Conservation (phyloP, 805 yeast genomes). For the Candida dajiaensis region DNA sequence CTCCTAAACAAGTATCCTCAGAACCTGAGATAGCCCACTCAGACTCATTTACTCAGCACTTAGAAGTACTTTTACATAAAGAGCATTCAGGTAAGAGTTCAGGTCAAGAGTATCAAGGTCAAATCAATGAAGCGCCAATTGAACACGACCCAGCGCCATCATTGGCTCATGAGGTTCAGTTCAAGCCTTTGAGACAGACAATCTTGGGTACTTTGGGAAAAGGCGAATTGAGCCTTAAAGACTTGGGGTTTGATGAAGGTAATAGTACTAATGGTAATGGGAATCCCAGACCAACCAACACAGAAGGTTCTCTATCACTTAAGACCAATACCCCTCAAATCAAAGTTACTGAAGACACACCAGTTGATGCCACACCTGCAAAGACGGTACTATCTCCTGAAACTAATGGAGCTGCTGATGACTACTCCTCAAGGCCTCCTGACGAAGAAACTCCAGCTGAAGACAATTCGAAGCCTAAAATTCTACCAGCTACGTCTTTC, state of each 20-base stretch:
- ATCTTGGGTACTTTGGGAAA: constrained; percentile 48
- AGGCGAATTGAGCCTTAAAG: constrained; percentile 44
- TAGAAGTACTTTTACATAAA: constrained; percentile 29
- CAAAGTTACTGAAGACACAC: not conserved
- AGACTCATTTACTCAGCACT: constrained; percentile 29
- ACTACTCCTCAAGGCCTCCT: not conserved
- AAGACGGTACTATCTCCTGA: not conserved
- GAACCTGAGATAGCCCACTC: not conserved
- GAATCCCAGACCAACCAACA: not conserved
- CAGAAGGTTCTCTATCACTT: not conserved
- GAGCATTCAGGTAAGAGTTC: not conserved
- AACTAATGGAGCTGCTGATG: not conserved
- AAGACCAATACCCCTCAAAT: not conserved
- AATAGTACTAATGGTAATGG: not conserved
- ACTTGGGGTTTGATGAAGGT: constrained; percentile 14
- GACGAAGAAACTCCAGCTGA: not conserved
- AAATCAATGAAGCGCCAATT: constrained; percentile 2
- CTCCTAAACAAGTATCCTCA: not conserved
- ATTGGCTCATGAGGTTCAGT: constrained; percentile 29
- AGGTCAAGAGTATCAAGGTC: constrained; percentile 4
- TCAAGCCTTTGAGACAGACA: constrained; percentile 38
- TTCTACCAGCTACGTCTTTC: not conserved
- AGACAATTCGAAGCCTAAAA: not conserved
- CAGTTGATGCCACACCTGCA: not conserved
- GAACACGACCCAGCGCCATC: not conserved